phyloP scores from a whole-genome alignment of 139 green algal species.

The Micromonas pusilla region DNA sequence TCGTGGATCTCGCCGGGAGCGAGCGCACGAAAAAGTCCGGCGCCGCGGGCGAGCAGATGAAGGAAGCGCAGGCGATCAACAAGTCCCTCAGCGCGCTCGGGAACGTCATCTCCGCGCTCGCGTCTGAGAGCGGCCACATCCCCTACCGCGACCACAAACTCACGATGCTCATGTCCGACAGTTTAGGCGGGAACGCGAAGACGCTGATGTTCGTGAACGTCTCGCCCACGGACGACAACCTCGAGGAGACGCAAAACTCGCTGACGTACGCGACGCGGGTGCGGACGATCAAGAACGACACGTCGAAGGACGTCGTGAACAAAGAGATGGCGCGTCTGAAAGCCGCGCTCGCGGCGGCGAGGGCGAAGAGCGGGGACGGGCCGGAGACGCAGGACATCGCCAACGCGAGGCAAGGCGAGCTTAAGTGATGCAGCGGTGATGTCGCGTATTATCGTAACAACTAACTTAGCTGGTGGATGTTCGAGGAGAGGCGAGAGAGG shows the following conservation, averaged over 20 bases:
- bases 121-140: slow-evolving; percentile 73
- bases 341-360: slow-evolving; percentile 85
- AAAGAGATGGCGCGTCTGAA: slow-evolving; percentile 76
- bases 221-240: slow-evolving; percentile 79
- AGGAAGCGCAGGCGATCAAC: slow-evolving; percentile 98
- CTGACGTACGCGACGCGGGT: slow-evolving; percentile 58
- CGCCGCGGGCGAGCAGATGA: slow-evolving; percentile 81
- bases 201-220: slow-evolving; percentile 64
- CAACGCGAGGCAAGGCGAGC: not conserved
- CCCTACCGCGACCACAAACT: slow-evolving; percentile 98
- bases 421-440: too few species aligned
- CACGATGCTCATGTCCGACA: slow-evolving; percentile 96
- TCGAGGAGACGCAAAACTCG: slow-evolving; percentile 50
- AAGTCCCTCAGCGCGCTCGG: slow-evolving; percentile 90
- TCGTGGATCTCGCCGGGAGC: slow-evolving; percentile 90
- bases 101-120: slow-evolving; percentile 90
- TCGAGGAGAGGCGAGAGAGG: too few species aligned
- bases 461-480: too few species aligned
- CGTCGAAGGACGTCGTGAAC: slow-evolving; percentile 68
- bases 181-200: slow-evolving; percentile 58
- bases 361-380: slow-evolving; percentile 66
- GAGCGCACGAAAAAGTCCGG: slow-evolving; percentile 94
- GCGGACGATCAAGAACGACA: slow-evolving; percentile 89
- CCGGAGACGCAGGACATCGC: slow-evolving; percentile 37
- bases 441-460: too few species aligned